Evolutionary conservation across 441 rosid species (phyloP), one percentile per base, ranked within the genome.

Genomic region (Pelargonium citronellum): DNA sequence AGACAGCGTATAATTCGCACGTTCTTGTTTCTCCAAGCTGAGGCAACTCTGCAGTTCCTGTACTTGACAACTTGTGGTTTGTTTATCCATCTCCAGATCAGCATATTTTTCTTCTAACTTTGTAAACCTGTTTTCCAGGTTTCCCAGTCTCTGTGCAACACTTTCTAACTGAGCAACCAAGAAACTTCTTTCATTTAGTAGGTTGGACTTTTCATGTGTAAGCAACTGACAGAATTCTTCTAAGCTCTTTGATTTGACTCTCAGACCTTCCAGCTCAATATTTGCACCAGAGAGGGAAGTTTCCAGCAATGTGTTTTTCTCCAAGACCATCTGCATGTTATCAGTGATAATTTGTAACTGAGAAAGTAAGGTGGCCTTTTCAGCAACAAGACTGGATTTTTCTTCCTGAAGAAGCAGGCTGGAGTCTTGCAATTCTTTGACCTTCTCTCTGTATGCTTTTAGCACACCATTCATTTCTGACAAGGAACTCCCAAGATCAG

Each of bases 281-380:
- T 81, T 87, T 75, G 88, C 88, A 73, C 77, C 75, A 53, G 85
- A 77, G 62, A 86, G 84, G 12, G 88, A 85, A 46, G 74, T 81
- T 69, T 89, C 95, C 69, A 87, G 72, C 51, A 67, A 74, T 51
- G 85, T 24, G 70, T 85, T 86, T 69, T 79, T 86, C 75, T 83
- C 92, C 74, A 89, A 81, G 69, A 86, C 80, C 71, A 73, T 83
- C 81, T 86, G 88, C 90, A 87, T 83, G 83, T 82, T 86, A 73
- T 73, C 89, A 15, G 89, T 81, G 83, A 90, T 85, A 55, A 74
- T 73, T 69, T 91, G 96, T 70, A 95, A 77, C 84, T 95, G 99
- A n/a, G 96, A 91, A 60, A 91, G 89, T 68, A 92, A 69, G 71
- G 82, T 72, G 1, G 91, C 80, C 82, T 88, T 80, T 77, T 84